Conservation (phyloP, 2,329 filamentous ascomycete species). For the Hypoxylon rubiginosum region DNA sequence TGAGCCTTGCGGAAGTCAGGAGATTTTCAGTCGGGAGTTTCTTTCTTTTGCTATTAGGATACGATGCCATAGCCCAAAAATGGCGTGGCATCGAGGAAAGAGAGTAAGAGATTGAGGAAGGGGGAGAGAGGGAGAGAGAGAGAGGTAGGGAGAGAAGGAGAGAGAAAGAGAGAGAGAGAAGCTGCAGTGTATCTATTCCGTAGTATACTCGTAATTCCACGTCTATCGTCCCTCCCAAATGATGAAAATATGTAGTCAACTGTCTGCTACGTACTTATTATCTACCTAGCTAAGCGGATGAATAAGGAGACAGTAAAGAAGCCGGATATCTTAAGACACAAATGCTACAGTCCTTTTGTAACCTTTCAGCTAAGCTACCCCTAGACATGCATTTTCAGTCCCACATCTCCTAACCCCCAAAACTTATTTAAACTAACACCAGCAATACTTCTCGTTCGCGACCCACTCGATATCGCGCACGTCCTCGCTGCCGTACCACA, state of each 20-base stretch:
- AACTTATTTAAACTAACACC: slow-evolving; percentile 67
- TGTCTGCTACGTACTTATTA: neutral
- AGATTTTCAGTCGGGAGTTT: neutral
- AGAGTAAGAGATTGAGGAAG: no score
- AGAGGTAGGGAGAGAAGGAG: neutral
- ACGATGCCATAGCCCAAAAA: neutral
- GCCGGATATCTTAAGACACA: neutral
- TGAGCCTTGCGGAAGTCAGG: neutral
- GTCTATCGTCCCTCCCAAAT: neutral
- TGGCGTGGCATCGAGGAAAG: neutral
- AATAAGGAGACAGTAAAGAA: no score
- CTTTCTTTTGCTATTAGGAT: neutral
- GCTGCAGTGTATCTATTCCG: neutral
- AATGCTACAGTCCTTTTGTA: neutral
- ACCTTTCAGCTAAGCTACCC: neutral
- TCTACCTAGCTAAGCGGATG: no score
- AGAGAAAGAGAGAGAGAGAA: neutral
- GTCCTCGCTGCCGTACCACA: slow-evolving; percentile 74
- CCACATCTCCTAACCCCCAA: neutral
- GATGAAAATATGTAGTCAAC: neutral
- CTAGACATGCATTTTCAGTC: no score
- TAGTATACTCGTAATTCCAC: neutral
- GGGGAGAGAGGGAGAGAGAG: neutral
- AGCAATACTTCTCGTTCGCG: slow-evolving; percentile 82
- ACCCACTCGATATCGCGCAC: slow-evolving; percentile 75